Base-by-base conservation (phyloP, 192 early-diverging fungal species). In the Dissophora globulifera region DNA sequence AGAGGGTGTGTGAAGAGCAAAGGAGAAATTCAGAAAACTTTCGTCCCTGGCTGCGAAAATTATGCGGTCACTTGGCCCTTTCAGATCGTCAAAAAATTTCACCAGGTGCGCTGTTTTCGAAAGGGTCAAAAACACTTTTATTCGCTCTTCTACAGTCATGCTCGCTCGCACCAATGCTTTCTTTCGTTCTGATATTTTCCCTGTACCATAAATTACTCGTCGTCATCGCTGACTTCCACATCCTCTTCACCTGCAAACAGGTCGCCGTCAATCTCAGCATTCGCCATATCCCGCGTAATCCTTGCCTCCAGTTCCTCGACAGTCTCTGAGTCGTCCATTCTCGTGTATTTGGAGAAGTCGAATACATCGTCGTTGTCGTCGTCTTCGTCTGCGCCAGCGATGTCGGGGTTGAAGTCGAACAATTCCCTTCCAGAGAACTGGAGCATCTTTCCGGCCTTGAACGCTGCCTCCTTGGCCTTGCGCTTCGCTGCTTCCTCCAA, bases 391-490 rank as follows among this genome's bases (percentile, higher is more conserved):
- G 83, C 87, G 5, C 83, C 81, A 42, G 91, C 93, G 81, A 89
- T 85, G 26, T 95, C 92, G 17, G 96, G 96, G 81, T 98, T 98
- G 83, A 98, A 99, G 62, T 96, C 93, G 82, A 99, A 99, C 75
- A 95, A 84, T 80, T 99, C 96, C 60, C 92, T 91, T 61, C 98
- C 98, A 49, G 95, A 97, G 93, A 99, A 95, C 42, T 94, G 94
- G 56, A 87, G 82, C 61, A 93, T 86, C 85, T 92, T 90, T 62
- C 98, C 98, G 5, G 95, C 92, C 83, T 93, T 91, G 72, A 78
- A 87, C 16, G 86, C 89, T 67, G 86, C 87, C 82, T 94, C 94
- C 83, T 95, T 94, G 66, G 89, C 85, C 71, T 94, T 92, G 58
- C 83, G 84, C 50, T 82, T 85, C 52, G 83, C 86, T 25, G 58